These are phyloP conservation scores for Verticillium tricorpus DNA, from an alignment of 2,329 filamentous ascomycete species.

Conservation along the genomic window DNA sequence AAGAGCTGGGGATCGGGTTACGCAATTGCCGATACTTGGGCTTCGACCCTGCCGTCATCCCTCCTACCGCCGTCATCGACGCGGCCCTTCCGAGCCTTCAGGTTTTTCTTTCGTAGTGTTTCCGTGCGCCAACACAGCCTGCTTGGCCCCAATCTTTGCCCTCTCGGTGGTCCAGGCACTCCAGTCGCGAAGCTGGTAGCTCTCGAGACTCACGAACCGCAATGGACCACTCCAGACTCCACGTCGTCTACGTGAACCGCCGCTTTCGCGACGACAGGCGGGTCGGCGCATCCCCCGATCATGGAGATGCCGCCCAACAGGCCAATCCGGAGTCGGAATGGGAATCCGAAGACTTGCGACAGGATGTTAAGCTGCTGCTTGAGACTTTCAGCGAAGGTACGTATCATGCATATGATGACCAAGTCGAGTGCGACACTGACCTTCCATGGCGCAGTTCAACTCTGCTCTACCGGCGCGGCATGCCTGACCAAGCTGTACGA, in stretches of 20 bases:
- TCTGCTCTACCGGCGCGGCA: conserved; percentile 47
- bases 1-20: not conserved
- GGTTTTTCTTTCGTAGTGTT: conserved; percentile 5
- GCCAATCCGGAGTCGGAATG: conserved; percentile 18
- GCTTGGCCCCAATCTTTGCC: conserved; percentile 16
- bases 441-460: conserved; percentile 37
- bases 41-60: conserved; percentile 3
- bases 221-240: conserved; percentile 55
- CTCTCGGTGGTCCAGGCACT: conserved; percentile 46
- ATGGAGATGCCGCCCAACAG: conserved; percentile 14
- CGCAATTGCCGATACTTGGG: conserved; percentile 3
- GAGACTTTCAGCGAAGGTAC: conserved; percentile 52
- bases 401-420: conserved; percentile 11
- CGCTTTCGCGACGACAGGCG: conserved; percentile 42
- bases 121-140: not conserved
- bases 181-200: conserved; percentile 59
- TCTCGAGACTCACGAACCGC: conserved; percentile 46
- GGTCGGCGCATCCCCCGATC: conserved; percentile 24
- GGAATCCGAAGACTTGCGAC: conserved; percentile 34
- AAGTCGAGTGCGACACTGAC: not conserved
- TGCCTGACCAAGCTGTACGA: conserved; percentile 50
- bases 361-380: conserved; percentile 45
- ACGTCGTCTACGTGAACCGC: conserved; percentile 58
- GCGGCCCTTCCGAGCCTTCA: conserved; percentile 1
- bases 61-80: conserved; percentile 8